Evolutionary conservation across 345 rosid genomes (phyloP).

Genomic region (Eucalyptus tenuipes): DNA sequence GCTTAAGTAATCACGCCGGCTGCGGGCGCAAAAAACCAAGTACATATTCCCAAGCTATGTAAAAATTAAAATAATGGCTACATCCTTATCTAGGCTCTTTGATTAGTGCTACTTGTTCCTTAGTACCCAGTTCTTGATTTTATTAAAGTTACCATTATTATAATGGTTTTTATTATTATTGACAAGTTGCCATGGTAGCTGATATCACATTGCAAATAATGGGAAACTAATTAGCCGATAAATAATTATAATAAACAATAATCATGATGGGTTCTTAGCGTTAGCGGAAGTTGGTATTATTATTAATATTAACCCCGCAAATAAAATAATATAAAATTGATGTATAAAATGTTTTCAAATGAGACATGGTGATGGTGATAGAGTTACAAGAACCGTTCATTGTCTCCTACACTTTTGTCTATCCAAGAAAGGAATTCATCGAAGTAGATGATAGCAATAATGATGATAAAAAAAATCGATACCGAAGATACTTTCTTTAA

Average conservation of each 20-base stretch:
- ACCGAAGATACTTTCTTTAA: not conserved
- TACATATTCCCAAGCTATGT: conserved; percentile 1
- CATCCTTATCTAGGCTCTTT: not conserved
- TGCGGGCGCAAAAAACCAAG: conserved; percentile 1
- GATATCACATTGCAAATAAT: conserved; percentile 7
- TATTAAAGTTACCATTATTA: not conserved
- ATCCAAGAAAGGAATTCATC: not conserved
- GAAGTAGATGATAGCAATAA: not conserved
- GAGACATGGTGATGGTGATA: not conserved
- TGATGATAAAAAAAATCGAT: not conserved
- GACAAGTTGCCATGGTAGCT: not conserved
- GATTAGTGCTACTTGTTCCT: not conserved
- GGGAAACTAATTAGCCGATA: not conserved
- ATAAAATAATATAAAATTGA: not conserved
- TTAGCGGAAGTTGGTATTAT: not conserved
- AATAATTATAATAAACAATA: not conserved
- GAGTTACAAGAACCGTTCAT: not conserved
- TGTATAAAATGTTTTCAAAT: not conserved
- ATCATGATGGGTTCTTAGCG: not conserved
- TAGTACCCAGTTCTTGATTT: not conserved
- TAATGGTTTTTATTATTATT: not conserved
- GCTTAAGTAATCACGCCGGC: conserved; percentile 17
- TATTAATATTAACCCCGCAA: not conserved
- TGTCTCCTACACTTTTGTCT: not conserved
- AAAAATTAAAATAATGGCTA: not conserved